These are phyloP conservation scores for Jaapia argillacea DNA, from an alignment of 768 basidiomycete genomes.

Conservation along the genomic window DNA sequence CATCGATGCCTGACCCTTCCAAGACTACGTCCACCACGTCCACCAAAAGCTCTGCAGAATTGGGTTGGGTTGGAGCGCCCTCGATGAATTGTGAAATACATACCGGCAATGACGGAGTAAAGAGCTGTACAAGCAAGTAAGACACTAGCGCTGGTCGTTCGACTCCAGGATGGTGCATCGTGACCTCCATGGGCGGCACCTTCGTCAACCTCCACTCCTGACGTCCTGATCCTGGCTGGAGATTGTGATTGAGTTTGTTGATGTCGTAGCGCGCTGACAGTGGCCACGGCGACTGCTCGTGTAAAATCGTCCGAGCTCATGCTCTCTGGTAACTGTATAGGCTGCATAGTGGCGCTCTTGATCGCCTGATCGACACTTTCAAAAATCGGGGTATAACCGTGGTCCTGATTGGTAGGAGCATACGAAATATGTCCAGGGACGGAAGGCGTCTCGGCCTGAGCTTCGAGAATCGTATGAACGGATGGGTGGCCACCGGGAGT, in stretches of 20 bases:
- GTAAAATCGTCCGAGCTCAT: conserved; percentile 87
- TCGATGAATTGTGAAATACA: no score
- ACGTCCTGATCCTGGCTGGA: conserved; percentile 34
- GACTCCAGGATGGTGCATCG: conserved; percentile 95
- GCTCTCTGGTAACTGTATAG: conserved; percentile 47
- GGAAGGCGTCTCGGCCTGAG: background rate
- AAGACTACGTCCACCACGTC: conserved; percentile 94
- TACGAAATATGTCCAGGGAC: conserved; percentile 46
- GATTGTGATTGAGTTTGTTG: conserved; percentile 50
- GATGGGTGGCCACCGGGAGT: conserved; percentile 1
- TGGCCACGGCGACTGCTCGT: conserved; percentile 87
- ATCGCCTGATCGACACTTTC: conserved; percentile 75
- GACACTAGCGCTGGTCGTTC: conserved; percentile 82
- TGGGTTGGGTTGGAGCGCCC: background rate
- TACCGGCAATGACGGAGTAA: conserved; percentile 94
- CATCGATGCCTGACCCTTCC: conserved; percentile 84
- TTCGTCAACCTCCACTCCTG: conserved; percentile 27
- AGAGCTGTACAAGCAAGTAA: conserved; percentile 82
- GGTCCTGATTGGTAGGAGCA: conserved; percentile 25
- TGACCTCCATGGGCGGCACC: conserved; percentile 69
- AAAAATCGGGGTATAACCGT: conserved; percentile 48
- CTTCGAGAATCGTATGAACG: no score
- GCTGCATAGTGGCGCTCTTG: conserved; percentile 42
- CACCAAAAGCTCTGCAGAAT: conserved; percentile 69
- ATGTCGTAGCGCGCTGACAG: conserved; percentile 82